Conservation (phyloP, 148 eudicot genomes). For the Rhododendron simsii region DNA sequence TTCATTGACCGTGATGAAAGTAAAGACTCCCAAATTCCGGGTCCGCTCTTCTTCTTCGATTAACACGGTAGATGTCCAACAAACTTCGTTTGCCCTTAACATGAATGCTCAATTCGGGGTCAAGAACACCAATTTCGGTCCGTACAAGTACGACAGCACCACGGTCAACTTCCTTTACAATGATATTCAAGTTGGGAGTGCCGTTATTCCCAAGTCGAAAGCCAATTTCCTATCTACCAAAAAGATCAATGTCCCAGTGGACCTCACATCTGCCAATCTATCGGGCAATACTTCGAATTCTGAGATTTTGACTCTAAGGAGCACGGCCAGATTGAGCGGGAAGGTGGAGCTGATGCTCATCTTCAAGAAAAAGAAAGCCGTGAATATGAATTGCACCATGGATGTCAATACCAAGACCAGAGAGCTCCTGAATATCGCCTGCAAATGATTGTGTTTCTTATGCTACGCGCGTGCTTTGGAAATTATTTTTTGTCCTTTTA, state of each 20-base stretch:
- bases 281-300: background rate
- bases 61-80: background rate
- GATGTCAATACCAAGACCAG: background rate
- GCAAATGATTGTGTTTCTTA: background rate
- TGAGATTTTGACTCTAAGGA: background rate
- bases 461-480: background rate
- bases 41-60: background rate
- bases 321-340: slow-evolving; percentile 9
- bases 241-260: slow-evolving; percentile 1
- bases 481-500: background rate
- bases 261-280: background rate
- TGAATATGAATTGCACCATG: slow-evolving; percentile 13
- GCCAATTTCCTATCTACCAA: slow-evolving; percentile 8
- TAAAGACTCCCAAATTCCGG: background rate
- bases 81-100: background rate
- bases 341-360: slow-evolving; percentile 11
- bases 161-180: background rate
- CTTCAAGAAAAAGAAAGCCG: slow-evolving; percentile 15
- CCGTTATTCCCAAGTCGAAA: background rate
- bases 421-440: background rate
- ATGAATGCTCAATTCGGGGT: slow-evolving; percentile 13
- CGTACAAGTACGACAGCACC: background rate
- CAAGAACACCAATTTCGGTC: slow-evolving; percentile 17
- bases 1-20: background rate
- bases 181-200: background rate